These are phyloP conservation scores for Kitagawia praeruptora DNA, from an alignment of 129 eudicot genomes.

Conservation along the genomic window DNA sequence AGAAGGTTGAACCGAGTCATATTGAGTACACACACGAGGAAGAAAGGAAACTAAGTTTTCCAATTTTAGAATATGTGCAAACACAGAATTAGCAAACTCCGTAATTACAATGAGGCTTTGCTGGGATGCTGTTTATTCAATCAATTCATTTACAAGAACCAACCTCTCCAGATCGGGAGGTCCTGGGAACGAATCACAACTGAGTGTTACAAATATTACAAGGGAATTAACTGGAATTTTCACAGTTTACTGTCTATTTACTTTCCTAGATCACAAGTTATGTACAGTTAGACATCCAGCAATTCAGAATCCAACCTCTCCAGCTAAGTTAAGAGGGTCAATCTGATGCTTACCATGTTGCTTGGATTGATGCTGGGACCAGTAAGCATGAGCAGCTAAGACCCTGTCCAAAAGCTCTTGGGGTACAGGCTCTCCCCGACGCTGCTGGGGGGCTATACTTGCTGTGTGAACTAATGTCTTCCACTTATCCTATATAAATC, in stretches of 20 bases:
- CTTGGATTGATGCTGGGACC: constrained; percentile 78
- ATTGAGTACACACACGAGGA: neutral
- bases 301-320: constrained; percentile 39
- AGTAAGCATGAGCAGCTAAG: constrained; percentile 70
- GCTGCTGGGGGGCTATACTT: constrained; percentile 84
- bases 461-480: constrained; percentile 97
- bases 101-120: neutral
- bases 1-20: neutral
- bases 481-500: constrained; percentile 75
- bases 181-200: constrained; percentile 16
- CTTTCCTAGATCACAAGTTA: constrained; percentile 9
- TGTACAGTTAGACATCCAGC: constrained; percentile 22
- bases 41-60: neutral
- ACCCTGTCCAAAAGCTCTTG: constrained; percentile 86
- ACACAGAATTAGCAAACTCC: constrained; percentile 7
- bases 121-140: constrained; percentile 19
- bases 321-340: constrained; percentile 29
- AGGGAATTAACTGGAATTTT: constrained; percentile 16
- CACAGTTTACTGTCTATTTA: neutral
- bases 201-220: constrained; percentile 22
- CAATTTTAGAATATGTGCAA: neutral
- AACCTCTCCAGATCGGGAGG: constrained; percentile 19
- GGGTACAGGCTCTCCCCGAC: constrained; percentile 98
- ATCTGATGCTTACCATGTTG: constrained; percentile 55
- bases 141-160: constrained; percentile 38